Conservation (phyloP, 2,329 filamentous ascomycete species). For the Phialocephala subalpina region DNA sequence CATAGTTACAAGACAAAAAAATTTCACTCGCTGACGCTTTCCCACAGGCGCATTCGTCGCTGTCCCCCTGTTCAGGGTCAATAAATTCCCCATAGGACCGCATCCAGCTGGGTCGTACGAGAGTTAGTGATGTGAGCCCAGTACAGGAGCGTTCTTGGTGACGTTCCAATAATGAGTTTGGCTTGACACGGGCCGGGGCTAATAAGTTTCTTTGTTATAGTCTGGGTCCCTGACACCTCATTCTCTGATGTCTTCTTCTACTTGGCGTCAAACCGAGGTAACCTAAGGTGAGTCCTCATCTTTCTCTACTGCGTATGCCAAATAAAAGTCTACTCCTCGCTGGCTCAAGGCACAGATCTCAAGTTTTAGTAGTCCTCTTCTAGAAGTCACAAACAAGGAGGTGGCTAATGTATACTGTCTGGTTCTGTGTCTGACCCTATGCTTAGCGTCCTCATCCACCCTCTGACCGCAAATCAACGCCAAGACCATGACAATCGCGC, state of each 20-base stretch:
- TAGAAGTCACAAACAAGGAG: conserved; percentile 4
- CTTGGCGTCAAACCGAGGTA: conserved; percentile 19
- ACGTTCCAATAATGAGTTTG: not conserved
- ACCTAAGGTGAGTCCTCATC: conserved; percentile 12
- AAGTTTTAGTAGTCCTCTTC: conserved; percentile 4
- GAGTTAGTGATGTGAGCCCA: conserved; percentile 11
- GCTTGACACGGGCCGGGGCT: not conserved
- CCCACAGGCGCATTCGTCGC: conserved; percentile 19
- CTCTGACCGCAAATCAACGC: conserved; percentile 19
- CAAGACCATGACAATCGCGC: conserved; percentile 17
- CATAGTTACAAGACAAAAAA: not conserved
- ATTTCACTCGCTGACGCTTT: not conserved
- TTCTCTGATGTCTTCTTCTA: conserved; percentile 24
- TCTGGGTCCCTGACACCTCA: conserved; percentile 20
- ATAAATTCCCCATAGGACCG: conserved; percentile 18
- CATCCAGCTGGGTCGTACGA: conserved; percentile 21
- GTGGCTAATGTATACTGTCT: conserved; percentile 7
- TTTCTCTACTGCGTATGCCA: conserved; percentile 7
- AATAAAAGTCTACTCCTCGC: conserved; percentile 8
- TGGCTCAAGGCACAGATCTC: not conserved
- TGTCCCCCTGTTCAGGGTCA: conserved; percentile 17
- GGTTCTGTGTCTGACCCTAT: conserved; percentile 10
- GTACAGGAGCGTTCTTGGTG: too few relatives aligned
- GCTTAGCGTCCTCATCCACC: conserved; percentile 16
- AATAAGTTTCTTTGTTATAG: conserved; percentile 8